A percentile compares a stretch with the other conserved stretches of the same genome.
These are phyloP conservation scores for Tulasnella sp. DNA, from an alignment of 768 basidiomycete genomes.

Conservation along the genomic window DNA sequence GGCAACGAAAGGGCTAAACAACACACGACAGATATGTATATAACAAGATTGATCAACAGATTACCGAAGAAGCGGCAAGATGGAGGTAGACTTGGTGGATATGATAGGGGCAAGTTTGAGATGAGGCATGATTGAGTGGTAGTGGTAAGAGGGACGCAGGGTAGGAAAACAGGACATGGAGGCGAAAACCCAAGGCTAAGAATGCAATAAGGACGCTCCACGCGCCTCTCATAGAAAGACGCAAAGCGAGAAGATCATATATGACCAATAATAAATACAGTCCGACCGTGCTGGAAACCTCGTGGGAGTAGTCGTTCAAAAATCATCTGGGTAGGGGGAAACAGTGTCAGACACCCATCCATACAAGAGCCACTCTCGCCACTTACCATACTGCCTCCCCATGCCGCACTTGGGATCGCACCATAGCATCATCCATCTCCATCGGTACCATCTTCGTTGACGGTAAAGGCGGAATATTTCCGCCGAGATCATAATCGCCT, in stretches of 20 bases:
- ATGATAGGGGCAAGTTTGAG: background rate
- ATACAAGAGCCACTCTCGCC: too few species aligned
- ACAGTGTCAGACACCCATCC: too few species aligned
- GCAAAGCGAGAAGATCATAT: background rate
- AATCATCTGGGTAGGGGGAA: too few species aligned
- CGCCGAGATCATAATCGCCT: slow-evolving; percentile 11
- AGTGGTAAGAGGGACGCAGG: background rate
- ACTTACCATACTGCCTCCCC: background rate
- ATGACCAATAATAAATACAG: background rate
- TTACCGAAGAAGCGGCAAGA: background rate
- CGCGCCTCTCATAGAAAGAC: background rate
- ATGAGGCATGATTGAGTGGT: background rate
- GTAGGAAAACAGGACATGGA: background rate
- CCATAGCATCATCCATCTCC: slow-evolving; percentile 13
- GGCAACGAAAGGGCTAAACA: background rate
- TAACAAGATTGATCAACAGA: background rate
- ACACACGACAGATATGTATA: background rate
- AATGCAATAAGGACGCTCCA: background rate
- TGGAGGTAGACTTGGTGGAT: background rate
- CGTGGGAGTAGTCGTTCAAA: background rate
- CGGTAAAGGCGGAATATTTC: slow-evolving; percentile 12
- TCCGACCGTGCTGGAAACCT: background rate
- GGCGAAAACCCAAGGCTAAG: too few species aligned
- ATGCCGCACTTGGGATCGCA: background rate
- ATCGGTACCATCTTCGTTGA: slow-evolving; percentile 17